Percentiles rank a stretch among this genome's conserved stretches.
phyloP scores from a whole-genome alignment of 2,329 filamentous ascomycete species.

The Claviceps maximensis region DNA sequence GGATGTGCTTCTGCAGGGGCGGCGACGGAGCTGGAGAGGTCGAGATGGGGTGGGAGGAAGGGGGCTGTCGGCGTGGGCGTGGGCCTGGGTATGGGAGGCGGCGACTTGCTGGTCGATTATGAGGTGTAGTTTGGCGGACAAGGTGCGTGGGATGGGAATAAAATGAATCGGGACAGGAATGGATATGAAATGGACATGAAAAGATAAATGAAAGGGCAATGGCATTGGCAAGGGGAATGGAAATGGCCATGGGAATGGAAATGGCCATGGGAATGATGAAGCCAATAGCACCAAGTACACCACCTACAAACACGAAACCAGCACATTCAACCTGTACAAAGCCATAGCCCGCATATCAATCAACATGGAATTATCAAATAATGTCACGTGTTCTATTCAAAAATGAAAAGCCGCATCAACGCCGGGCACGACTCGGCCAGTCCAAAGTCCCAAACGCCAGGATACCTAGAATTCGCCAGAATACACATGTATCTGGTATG shows the following conservation, averaged over 20 bases:
- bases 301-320: too few relatives aligned
- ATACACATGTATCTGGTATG: too few relatives aligned
- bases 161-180: too few relatives aligned
- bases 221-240: neutral
- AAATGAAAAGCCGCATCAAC: neutral
- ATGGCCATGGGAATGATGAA: neutral
- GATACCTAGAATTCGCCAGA: neutral
- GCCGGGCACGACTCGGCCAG: neutral
- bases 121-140: neutral
- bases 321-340: too few relatives aligned
- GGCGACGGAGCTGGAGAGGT: neutral
- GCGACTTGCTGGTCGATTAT: constrained; percentile 2
- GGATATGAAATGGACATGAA: too few relatives aligned
- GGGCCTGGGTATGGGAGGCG: neutral
- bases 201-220: too few relatives aligned
- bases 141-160: too few relatives aligned
- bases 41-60: constrained; percentile 1
- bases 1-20: neutral
- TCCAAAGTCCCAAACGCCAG: neutral
- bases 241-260: neutral
- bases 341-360: too few relatives aligned
- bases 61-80: too few relatives aligned
- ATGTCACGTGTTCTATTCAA: too few relatives aligned
- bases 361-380: too few relatives aligned
- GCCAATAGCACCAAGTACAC: neutral